Evolutionary conservation across 2,329 filamentous ascomycete species (phyloP).

Genomic region (Cladosporium halotolerans): DNA sequence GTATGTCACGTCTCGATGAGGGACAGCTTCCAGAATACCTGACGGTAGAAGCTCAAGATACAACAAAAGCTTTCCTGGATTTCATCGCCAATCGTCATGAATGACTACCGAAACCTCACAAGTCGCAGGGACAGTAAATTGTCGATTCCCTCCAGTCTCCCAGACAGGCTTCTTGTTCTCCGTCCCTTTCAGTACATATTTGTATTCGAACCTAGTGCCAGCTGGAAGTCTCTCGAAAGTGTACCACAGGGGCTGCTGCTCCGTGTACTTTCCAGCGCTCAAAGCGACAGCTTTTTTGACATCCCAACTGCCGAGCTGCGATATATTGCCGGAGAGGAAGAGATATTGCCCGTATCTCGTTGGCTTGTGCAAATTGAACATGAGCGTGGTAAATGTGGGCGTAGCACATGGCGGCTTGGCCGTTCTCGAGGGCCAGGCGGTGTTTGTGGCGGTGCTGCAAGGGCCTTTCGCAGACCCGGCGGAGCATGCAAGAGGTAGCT

Average conservation of each 20-base stretch:
- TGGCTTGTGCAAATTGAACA: constrained; percentile 51
- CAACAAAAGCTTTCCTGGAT: neutral
- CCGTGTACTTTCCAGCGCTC: constrained; percentile 52
- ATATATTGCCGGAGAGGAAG: constrained; percentile 55
- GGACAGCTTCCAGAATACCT: no score
- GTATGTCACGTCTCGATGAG: no score
- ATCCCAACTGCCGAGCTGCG: constrained; percentile 56
- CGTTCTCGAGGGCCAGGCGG: constrained; percentile 17
- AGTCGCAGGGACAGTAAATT: constrained; percentile 23
- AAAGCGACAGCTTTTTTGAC: constrained; percentile 47
- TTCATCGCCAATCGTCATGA: constrained; percentile 20
- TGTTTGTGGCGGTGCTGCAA: constrained; percentile 23
- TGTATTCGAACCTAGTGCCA: constrained; percentile 56
- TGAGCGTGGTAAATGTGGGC: constrained; percentile 40
- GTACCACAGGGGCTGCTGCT: constrained; percentile 54
- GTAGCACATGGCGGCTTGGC: constrained; percentile 16
- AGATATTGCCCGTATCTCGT: constrained; percentile 58
- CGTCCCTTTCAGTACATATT: constrained; percentile 58
- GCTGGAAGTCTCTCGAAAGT: constrained; percentile 47
- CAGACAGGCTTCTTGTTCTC: constrained; percentile 49
- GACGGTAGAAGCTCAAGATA: no score
- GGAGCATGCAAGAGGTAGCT: constrained; percentile 20
- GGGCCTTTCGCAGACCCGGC: constrained; percentile 21
- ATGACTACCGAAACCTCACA: constrained; percentile 16
- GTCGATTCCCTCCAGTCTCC: constrained; percentile 51